A percentile compares a stretch with the other conserved stretches of the same genome.
phyloP scores from a whole-genome alignment of 202 grass and related monocot genomes.

The Saccharum hybrid region DNA sequence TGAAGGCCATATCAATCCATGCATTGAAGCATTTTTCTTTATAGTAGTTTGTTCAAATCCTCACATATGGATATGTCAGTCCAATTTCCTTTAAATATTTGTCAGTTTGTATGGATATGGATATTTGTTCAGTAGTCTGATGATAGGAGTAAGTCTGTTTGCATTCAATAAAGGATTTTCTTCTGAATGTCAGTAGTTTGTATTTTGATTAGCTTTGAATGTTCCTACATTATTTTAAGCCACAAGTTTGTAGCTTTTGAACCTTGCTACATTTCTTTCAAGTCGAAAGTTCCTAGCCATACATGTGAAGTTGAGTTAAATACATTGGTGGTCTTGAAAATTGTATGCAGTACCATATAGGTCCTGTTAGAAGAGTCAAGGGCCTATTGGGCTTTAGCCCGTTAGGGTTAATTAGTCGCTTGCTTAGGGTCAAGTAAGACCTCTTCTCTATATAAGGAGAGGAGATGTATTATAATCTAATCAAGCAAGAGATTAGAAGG shows the following conservation, averaged over 20 bases:
- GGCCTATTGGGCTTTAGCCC: too few species aligned
- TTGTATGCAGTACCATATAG: not conserved
- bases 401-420: too few species aligned
- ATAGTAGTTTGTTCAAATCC: too few species aligned
- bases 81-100: conserved; percentile 17
- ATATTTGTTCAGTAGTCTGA: not conserved
- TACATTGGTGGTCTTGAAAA: not conserved
- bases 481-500: too few species aligned
- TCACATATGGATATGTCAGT: not conserved
- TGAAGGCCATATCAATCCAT: too few species aligned
- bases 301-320: not conserved
- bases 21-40: too few species aligned
- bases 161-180: not conserved
- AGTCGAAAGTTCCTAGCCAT: conserved; percentile 6
- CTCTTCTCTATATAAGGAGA: too few species aligned
- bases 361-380: too few species aligned
- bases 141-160: not conserved
- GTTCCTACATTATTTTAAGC: conserved; percentile 16
- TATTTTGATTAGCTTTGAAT: conserved; percentile 1
- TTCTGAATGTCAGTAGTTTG: not conserved
- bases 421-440: too few species aligned
- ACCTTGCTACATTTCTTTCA: not conserved
- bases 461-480: too few species aligned
- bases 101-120: not conserved
- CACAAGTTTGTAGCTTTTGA: not conserved